Evolutionary conservation across 2,329 filamentous ascomycete species (phyloP), one percentile per base, ranked within the genome.

Genomic region (Xylariaceae sp.): DNA sequence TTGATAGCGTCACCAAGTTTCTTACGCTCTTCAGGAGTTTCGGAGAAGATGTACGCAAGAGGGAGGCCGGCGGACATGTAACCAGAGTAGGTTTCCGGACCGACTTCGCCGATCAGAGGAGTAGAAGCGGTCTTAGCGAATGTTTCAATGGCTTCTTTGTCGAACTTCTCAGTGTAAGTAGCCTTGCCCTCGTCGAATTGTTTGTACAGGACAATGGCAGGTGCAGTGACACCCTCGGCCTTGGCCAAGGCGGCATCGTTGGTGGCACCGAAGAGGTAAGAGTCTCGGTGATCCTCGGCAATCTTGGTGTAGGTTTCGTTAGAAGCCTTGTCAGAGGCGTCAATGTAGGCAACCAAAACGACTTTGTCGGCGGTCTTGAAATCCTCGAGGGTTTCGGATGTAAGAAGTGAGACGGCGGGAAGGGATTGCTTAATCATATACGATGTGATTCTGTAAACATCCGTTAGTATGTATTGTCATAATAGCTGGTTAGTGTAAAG

Each of bases 341-440:
- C 86, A 70, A 97, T 85, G 84, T 93, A 99, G 66, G 88, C 93
- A 62, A 99, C 87, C 53, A 98, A 77, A 58, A 98, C 93, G 62
- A 98, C 91, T 82, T 97, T 96, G 81, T 99, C 95, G 73, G 93
- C 87, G 58, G 89, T 93, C 88, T 98, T 98, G 88, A 99, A 96
- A 69, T 96, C 93, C 73, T 93, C 90, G 52, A 97, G 80, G 57
- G 88, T 91, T 64, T 93, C 90, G 75, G 89, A 87, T 68, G 84
- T 88, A 57, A 99, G 83, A 63, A 84, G 72, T 5, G 95, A 97
- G 63, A 99, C 93, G 63, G 95, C 90, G 51, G 95, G 95, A 59
- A 99, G 85, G 21, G 91, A 90, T 81, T 98, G 95, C 86, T 98
- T 99, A 75, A 91, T 89, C 95, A 99, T 99, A 83, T 96, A 98